Percentiles rank a stretch among this genome's conserved stretches.
Evolutionary conservation across 2,329 filamentous ascomycete genomes (phyloP).

Genomic region (Fusarium sororula): DNA sequence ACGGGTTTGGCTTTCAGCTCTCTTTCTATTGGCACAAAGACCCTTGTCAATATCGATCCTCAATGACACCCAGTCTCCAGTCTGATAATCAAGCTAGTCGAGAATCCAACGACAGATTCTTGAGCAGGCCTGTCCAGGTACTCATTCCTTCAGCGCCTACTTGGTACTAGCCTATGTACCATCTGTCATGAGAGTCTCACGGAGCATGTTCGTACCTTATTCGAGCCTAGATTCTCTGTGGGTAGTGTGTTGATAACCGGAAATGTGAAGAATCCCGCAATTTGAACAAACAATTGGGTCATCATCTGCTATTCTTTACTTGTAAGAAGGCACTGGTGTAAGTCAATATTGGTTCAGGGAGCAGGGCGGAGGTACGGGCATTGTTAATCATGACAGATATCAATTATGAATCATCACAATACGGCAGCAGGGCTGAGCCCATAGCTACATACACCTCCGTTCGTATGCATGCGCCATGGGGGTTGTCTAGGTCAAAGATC

Average conservation of each 20-base stretch:
- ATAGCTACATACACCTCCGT: background rate
- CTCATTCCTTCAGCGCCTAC: background rate
- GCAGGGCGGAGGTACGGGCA: background rate
- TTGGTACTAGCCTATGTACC: background rate
- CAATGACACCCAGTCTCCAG: constrained; percentile 9
- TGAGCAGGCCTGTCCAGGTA: background rate
- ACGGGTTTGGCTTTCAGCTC: background rate
- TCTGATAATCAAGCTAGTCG: background rate
- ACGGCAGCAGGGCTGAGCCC: background rate
- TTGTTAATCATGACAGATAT: background rate
- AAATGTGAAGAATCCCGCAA: background rate
- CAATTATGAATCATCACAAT: background rate
- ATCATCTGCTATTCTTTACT: background rate
- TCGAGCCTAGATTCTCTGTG: too few species aligned
- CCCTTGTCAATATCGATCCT: background rate
- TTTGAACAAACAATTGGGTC: background rate
- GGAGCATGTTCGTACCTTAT: background rate
- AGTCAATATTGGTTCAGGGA: background rate
- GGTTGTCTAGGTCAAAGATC: background rate
- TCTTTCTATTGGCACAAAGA: background rate
- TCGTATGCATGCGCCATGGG: background rate
- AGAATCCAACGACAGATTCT: background rate
- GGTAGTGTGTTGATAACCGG: background rate
- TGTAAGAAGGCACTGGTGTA: background rate
- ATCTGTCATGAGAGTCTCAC: background rate